Evolutionary conservation across 306 rosid genomes (phyloP), one percentile per base, ranked within the genome.

Genomic region (Argentina anserina): DNA sequence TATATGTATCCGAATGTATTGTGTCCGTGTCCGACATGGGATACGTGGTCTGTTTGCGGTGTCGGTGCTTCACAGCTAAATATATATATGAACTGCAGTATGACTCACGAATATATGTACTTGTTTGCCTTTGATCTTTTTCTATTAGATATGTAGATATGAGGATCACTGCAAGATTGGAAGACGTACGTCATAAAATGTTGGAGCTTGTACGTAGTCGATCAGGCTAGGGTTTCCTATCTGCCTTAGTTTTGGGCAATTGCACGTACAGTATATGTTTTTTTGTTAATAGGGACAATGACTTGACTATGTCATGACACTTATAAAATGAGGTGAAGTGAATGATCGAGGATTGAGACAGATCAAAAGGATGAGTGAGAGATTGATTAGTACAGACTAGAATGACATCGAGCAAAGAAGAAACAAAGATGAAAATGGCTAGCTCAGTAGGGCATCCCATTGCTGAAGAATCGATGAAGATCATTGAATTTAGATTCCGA

Each of bases 301-400:
- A 33, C 42, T 33, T 61, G 66, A 61, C 66, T 18, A 60, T 60
- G 62, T 28, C 36, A 58, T 13, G 41, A 33, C 41, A 33, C 42
- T 31, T 61, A 6, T 25, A 61, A 31, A 61, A 61, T 31, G 66
- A 28, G 21, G 41, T 61, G 66, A 61, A 33, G 66, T 61, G 66
- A 61, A 61, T 33, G 37, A 28, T 58, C 37, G 42, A 33, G 41
- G 66, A 31, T 17, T 60, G 41, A 7, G 65, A 60, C 65, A 60
- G 65, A 60, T 31, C n/a, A 23, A 14, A 5, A 21, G 17, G 64
- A 10, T n/a, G n/a, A 33, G 36, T 2, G 36, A 1, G 34, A 33
- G n/a, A n/a, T n/a, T n/a, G n/a, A n/a, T n/a, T n/a, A n/a, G n/a
- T n/a, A n/a, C 4, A 33, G 36, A 33, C 36, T 33, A 33, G 36